Evolutionary conservation across 805 yeast genomes (phyloP).

Genomic region (Kazachstania bromeliacearum): DNA sequence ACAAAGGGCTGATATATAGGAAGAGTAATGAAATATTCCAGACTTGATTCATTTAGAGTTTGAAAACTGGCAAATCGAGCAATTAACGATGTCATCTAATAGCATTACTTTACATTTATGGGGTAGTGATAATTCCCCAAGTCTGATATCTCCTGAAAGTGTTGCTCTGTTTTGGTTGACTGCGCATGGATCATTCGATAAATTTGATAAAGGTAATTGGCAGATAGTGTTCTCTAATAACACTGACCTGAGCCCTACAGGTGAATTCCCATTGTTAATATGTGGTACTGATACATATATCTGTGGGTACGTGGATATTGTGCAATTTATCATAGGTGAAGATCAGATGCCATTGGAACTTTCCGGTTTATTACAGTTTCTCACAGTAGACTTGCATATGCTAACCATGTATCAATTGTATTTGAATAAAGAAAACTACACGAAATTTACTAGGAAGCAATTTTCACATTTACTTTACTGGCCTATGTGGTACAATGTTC

Average conservation of each 20-base stretch:
- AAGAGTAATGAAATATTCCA: too few relatives aligned
- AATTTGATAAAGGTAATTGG: slow-evolving; percentile 11
- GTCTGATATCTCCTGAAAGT: slow-evolving; percentile 23
- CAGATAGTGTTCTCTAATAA: slow-evolving; percentile 49
- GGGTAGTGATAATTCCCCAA: slow-evolving; percentile 22
- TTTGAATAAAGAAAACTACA: slow-evolving; percentile 50
- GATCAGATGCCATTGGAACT: slow-evolving; percentile 1
- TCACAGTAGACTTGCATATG: slow-evolving; percentile 34
- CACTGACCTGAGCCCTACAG: slow-evolving; percentile 42
- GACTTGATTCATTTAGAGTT: too few relatives aligned
- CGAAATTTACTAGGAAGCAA: slow-evolving; percentile 44
- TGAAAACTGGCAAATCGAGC: too few relatives aligned
- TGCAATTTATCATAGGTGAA: slow-evolving; percentile 21
- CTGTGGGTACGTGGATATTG: slow-evolving; percentile 38
- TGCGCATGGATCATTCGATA: too few relatives aligned
- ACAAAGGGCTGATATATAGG: too few relatives aligned
- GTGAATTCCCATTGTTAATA: slow-evolving; percentile 41
- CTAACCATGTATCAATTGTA: slow-evolving; percentile 50
- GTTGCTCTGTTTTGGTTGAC: slow-evolving; percentile 26
- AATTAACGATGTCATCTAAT: not conserved
- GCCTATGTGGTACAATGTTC: slow-evolving; percentile 68
- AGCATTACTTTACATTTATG: slow-evolving; percentile 16
- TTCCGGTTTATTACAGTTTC: slow-evolving; percentile 18
- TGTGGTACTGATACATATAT: slow-evolving; percentile 4
- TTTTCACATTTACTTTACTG: slow-evolving; percentile 50